Evolutionary conservation across 139 green algal genomes (phyloP), one percentile per base, ranked within the genome.

Genomic region (Edaphochlamys debaryana): DNA sequence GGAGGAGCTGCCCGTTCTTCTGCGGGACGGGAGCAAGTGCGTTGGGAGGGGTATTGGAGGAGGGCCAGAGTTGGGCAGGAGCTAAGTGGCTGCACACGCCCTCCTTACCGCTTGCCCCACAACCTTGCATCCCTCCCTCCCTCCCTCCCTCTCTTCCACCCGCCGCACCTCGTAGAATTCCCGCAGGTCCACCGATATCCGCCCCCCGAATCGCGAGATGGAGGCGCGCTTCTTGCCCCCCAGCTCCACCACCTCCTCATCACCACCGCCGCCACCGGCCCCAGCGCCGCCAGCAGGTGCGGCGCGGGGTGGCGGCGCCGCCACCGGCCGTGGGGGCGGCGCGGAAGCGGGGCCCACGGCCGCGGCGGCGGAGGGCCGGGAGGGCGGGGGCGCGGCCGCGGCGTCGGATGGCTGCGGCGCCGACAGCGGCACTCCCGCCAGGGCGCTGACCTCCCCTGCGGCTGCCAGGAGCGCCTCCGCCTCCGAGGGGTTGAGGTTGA

Each of bases 161-260:
- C 32, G 8, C 6, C n/a, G 8, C 30, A 27, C 3, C 66, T 80
- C n/a, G 45, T 93, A 94, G 29, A 68, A 94, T 64, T 92, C 82
- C 9, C 91, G 72, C 42, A 94, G 60, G 73, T 94, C 85, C 27
- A 94, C 80, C 3, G 36, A 79, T 42, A 62, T n/a, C 20, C 81
- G 66, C 7, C 86, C 88, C 15, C 85, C 86, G 84, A 85, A 92
- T 0, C 27, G 50, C 56, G 37, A 82, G 20, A 92, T 67, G 20
- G 58, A 45, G 36, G 58, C 19, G 19, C 91, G 81, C 67, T 83
- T 84, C 1, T 73, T 79, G 11, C 32, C 3, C 2, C 85, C 71
- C 30, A 93, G 85, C 56, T 92, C 81, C 38, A 91, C 60, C 0
- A 60, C 22, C 60, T 83, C 77, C 41, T 40, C 71, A 19, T 60